These are phyloP conservation scores for Macrotyloma uniflorum DNA, from an alignment of 306 rosid species.

Conservation along the genomic window DNA sequence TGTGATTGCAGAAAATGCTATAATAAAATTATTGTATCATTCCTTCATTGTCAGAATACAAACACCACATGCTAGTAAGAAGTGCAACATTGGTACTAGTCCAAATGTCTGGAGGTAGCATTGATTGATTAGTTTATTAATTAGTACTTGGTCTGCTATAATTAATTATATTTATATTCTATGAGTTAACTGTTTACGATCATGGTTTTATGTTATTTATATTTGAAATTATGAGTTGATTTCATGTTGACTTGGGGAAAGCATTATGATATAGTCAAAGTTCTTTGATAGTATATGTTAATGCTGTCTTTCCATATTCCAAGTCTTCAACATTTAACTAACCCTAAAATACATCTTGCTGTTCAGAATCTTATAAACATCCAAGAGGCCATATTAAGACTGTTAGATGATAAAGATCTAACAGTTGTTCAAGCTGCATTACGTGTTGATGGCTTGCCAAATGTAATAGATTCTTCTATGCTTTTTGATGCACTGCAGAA, in stretches of 20 bases:
- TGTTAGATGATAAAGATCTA: conserved; percentile 78
- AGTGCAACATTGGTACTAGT: background rate
- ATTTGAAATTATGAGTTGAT: conserved; percentile 5
- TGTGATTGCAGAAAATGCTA: background rate
- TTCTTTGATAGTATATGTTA: conserved; percentile 1
- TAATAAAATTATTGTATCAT: background rate
- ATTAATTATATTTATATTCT: background rate
- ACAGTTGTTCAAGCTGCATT: conserved; percentile 81
- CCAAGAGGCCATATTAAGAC: conserved; percentile 72
- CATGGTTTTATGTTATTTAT: background rate
- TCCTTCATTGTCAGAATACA: background rate
- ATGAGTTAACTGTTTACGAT: background rate
- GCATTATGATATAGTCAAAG: conserved; percentile 5
- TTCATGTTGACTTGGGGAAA: background rate
- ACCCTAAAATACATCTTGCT: conserved; percentile 27
- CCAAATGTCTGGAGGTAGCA: conserved; percentile 1
- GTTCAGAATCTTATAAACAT: conserved; percentile 66
- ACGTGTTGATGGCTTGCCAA: conserved; percentile 60
- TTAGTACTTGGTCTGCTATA: background rate
- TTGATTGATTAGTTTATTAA: background rate
- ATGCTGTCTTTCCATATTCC: conserved; percentile 4
- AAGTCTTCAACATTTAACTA: conserved; percentile 30
- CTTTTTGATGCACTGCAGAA: conserved; percentile 62
- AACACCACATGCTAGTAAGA: background rate
- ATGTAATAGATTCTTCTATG: conserved; percentile 54